Base-by-base conservation (phyloP, 371 early-diverging fungal species). In the Lichtheimia ornata region DNA sequence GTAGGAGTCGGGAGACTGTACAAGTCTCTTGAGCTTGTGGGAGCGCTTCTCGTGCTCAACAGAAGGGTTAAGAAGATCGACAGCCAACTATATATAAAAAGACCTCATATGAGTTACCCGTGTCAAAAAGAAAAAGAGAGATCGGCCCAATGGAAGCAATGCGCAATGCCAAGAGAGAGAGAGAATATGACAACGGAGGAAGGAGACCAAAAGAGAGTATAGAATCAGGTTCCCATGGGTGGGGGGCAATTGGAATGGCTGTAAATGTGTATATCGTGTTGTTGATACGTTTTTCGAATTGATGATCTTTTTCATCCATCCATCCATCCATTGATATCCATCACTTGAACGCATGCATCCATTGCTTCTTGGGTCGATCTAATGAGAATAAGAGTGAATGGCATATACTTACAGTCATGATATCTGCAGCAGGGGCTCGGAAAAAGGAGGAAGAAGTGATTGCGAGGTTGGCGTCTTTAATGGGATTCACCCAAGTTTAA, bases 21-120 rank as follows among this genome's bases (percentile, higher is more conserved):
- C 98, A 60, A 98, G 85, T 75, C 98, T 90, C 93, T 98, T 99
- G 67, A 96, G 92, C 91, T 99, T 99, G 94, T 98, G 96, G 77
- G 85, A 83, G 75, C 90, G 88, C 86, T 88, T 88, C 85, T 97
- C 94, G 79, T 89, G 87, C 75, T 94, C 93, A 75, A 87, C 87
- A 71, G 95, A 87, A 63, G 99, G 99, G 90, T 98, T 97, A 67
- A 98, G 91, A 80, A 99, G 93, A 87, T 99, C 99, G 76, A 96
- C 91, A 75, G 96, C 96, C 77, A 98, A 88, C 97, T 95, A 84
- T 56, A 22, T 67, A 14, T 53, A n/a, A 60, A 53, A 62, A 18
- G 24, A 35, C 5, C 22, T 2, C 11, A 35, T 35, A 35, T 35
- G 6, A 12, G 42, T 47, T 41, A 45, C 7, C 3, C 35, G 35